These are phyloP conservation scores for Aphanoascus verrucosus DNA, from an alignment of 2,329 filamentous ascomycete genomes.

Conservation along the genomic window DNA sequence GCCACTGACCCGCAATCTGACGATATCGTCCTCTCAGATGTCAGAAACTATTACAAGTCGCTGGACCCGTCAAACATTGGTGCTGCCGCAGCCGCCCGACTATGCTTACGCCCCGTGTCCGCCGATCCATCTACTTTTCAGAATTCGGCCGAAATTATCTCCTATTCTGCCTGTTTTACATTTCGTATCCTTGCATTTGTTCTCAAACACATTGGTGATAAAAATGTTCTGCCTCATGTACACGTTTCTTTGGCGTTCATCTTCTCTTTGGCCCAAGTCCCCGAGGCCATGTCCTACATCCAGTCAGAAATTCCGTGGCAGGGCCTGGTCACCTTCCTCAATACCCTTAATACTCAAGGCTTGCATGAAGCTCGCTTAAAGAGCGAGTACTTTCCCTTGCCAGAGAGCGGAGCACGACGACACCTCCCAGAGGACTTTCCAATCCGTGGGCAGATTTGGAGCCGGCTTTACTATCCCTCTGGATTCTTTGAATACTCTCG, in stretches of 20 bases:
- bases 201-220: constrained; percentile 40
- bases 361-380: constrained; percentile 29
- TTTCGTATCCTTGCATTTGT: constrained; percentile 36
- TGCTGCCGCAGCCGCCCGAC: not conserved
- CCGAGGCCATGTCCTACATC: constrained; percentile 31
- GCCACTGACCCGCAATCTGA: constrained; percentile 9
- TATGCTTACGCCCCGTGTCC: constrained; percentile 15
- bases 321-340: constrained; percentile 43
- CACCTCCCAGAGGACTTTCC: constrained; percentile 51
- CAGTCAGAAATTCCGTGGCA: constrained; percentile 42
- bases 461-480: constrained; percentile 38
- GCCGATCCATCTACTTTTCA: constrained; percentile 17
- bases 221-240: constrained; percentile 44
- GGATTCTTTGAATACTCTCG: constrained; percentile 41
- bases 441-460: constrained; percentile 47
- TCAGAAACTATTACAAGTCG: not conserved
- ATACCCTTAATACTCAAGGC: constrained; percentile 39
- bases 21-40: not conserved
- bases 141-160: constrained; percentile 1
- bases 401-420: constrained; percentile 29
- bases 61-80: no score
- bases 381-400: constrained; percentile 32
- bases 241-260: constrained; percentile 47
- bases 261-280: constrained; percentile 32
- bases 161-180: constrained; percentile 23